Percentiles rank a stretch among this genome's conserved stretches.
Evolutionary conservation across 129 eudicot species (phyloP).

Genomic region (Flaveria ramosissima): DNA sequence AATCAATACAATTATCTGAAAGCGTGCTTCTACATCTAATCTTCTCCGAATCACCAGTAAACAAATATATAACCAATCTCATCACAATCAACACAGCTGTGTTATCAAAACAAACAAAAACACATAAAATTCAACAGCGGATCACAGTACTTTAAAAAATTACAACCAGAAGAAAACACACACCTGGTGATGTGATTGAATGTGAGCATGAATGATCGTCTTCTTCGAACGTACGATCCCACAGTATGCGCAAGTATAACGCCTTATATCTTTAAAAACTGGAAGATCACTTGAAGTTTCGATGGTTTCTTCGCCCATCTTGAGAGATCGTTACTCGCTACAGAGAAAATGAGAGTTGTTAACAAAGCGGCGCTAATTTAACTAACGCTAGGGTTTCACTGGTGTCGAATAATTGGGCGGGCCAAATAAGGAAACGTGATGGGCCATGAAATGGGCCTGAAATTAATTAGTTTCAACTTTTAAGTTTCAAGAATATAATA

Average conservation of each 20-base stretch:
- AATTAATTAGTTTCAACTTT: neutral
- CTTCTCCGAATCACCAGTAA: neutral
- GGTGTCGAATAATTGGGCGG: constrained; percentile 4
- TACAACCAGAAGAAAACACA: neutral
- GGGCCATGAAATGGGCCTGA: constrained; percentile 9
- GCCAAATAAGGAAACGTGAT: neutral
- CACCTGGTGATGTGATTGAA: constrained; percentile 64
- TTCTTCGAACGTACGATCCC: constrained; percentile 86
- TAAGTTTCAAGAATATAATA: too few relatives aligned
- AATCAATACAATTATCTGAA: neutral
- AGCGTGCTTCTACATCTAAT: neutral
- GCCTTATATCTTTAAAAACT: constrained; percentile 67
- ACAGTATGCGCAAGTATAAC: constrained; percentile 72
- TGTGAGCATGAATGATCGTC: constrained; percentile 60
- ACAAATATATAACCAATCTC: neutral
- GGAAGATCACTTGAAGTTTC: constrained; percentile 25
- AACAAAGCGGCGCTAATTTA: constrained; percentile 11
- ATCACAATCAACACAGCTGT: neutral
- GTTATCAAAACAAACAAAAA: neutral
- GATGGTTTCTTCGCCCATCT: constrained; percentile 36
- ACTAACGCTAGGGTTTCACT: constrained; percentile 32
- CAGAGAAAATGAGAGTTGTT: neutral
- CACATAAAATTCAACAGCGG: neutral
- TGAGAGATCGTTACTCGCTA: neutral
- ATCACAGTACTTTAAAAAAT: neutral